phyloP scores from a whole-genome alignment of 73 alveolate genomes.

The Diophrys appendiculata region DNA sequence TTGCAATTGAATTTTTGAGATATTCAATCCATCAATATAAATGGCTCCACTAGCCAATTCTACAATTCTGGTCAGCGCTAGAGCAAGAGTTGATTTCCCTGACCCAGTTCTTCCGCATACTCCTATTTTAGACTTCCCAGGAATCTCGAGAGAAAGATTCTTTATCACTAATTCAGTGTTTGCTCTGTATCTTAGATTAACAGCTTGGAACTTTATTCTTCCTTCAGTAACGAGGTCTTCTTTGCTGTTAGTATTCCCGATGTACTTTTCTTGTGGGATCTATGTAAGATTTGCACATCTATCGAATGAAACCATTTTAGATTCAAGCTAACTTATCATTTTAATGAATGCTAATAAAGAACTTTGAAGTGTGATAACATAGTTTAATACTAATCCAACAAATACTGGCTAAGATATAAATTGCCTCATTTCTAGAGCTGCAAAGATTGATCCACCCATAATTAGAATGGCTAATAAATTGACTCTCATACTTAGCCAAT shows the following conservation, averaged over 20 bases:
- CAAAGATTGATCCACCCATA: too few species aligned
- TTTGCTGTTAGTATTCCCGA: too few species aligned
- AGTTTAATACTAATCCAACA: too few species aligned
- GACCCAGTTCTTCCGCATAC: constrained; percentile 96
- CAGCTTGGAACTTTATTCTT: constrained; percentile 62
- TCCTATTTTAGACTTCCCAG: constrained; percentile 86
- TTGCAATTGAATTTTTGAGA: constrained; percentile 60
- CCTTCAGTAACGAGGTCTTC: too few species aligned
- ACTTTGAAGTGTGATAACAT: background rate
- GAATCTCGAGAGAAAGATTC: constrained; percentile 62
- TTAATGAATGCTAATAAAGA: background rate
- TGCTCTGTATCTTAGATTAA: constrained; percentile 80
- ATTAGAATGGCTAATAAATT: background rate
- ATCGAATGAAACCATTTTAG: constrained; percentile 39
- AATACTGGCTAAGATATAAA: too few species aligned
- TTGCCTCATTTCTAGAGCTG: too few species aligned
- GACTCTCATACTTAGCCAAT: background rate
- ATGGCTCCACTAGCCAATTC: constrained; percentile 87
- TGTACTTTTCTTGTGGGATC: constrained; percentile 20
- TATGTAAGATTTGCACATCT: constrained; percentile 42
- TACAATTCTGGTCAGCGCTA: constrained; percentile 83
- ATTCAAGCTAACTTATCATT: background rate
- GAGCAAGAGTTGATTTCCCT: constrained; percentile 89
- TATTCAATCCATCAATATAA: constrained; percentile 83
- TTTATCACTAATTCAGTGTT: constrained; percentile 80